A percentile compares a stretch with the other conserved stretches of the same genome.
Evolutionary conservation across 257 asterid species (phyloP).

Genomic region (Penstemon barbatus): DNA sequence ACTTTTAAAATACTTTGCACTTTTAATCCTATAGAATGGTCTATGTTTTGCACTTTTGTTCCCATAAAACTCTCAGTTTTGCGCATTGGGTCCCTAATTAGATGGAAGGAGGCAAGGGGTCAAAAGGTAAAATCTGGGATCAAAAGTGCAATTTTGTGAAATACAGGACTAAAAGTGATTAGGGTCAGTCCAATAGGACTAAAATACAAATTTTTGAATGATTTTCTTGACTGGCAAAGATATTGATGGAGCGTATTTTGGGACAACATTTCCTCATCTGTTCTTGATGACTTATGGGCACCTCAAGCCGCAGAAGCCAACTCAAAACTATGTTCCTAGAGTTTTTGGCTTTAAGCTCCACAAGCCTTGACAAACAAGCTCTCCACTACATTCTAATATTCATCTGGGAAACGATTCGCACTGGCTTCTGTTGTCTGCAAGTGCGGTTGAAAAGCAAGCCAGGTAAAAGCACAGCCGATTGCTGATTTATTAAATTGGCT

Average conservation of each 20-base stretch:
- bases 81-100: no score
- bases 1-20: no score
- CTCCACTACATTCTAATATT: conserved; percentile 23
- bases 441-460: conserved; percentile 24
- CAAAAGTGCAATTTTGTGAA: neutral
- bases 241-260: conserved; percentile 88
- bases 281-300: conserved; percentile 88
- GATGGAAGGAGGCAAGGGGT: no score
- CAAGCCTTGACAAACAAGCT: conserved; percentile 49
- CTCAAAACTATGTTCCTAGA: conserved; percentile 72
- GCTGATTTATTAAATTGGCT: conserved; percentile 30
- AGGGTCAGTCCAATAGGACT: neutral
- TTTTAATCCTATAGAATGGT: no score
- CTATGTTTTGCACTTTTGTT: no score
- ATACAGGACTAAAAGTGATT: neutral
- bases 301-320: conserved; percentile 78
- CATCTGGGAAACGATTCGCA: conserved; percentile 27
- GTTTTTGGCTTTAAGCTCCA: conserved; percentile 85
- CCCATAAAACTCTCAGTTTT: no score
- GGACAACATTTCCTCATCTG: conserved; percentile 90
- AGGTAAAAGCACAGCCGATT: conserved; percentile 26
- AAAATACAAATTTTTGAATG: neutral
- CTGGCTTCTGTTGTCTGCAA: conserved; percentile 31
- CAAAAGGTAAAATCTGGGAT: no score
- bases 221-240: conserved; percentile 55